Base-by-base conservation (phyloP, 2,329 filamentous ascomycete species). In the Coniochaeta sp. region DNA sequence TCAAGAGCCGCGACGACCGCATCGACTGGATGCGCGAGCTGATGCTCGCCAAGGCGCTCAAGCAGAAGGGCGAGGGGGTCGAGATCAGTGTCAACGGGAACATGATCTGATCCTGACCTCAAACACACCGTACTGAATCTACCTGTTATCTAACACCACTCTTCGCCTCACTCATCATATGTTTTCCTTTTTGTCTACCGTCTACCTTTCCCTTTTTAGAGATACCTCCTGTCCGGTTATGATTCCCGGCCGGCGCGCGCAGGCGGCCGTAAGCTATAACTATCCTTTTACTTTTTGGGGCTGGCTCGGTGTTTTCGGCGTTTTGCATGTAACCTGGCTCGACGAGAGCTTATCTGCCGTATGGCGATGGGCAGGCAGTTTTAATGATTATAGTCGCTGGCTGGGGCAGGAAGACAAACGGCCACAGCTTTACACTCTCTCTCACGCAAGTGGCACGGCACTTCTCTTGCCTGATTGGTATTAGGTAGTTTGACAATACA, bases 11-110 rank as follows among this genome's bases (percentile, higher is more conserved):
- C 16, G 91, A 97, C 70, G 90, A 97, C 71, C 84, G 93, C 63
- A 97, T 98, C 69, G 93, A 97, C 72, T 99, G 95, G 95, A 96
- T 96, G 91, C 82, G 91, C 59, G 91, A 96, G 81, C 78, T 96
- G 63, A 96, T 96, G 91, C 84, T 96, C 54, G 91, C 91, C 59
- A 95, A 95, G 78, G 91, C 91, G 19, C 78, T 91, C 71, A 90
- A 88, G 79, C 89, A 91, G 75, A 95, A 93, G 81, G 87, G 85
- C 55, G 87, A 91, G 67, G 91, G 91, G 19, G 93, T 89, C 67
- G 89, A 93, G 75, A 85, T 95, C 67, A 89, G 86, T 70, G 85
- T 93, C 64, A 93, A 93, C 70, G 90, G 90, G 52, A 88, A 86
- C 74, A 88, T 88, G 84, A 88, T 89, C 69, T 89, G 38, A 44